Conservation (phyloP, 2,329 filamentous ascomycete species). For the Claviceps sp. region DNA sequence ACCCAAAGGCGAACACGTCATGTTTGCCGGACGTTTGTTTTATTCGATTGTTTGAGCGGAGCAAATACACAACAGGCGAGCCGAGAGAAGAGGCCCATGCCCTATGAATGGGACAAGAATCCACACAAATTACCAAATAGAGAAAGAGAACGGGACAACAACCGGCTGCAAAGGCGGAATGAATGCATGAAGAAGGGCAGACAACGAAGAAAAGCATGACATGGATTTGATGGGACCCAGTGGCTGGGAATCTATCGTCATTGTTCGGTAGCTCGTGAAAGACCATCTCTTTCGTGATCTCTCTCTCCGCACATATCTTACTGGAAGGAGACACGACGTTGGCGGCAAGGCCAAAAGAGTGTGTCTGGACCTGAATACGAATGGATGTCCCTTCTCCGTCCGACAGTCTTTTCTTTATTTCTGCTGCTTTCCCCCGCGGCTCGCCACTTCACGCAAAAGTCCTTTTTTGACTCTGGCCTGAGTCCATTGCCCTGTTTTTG, state of each 20-base stretch:
- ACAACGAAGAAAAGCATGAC: neutral
- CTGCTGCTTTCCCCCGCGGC: too few species aligned
- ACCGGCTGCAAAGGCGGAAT: neutral
- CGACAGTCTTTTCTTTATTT: too few species aligned
- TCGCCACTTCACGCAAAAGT: too few species aligned
- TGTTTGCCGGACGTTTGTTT: neutral
- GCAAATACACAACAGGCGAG: neutral
- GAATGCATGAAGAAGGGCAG: neutral
- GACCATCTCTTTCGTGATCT: neutral
- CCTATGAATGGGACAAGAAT: neutral
- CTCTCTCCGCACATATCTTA: neutral
- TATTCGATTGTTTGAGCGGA: neutral
- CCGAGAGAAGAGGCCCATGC: neutral
- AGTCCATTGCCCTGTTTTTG: neutral
- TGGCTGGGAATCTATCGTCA: conserved; percentile 1
- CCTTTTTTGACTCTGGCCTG: too few species aligned
- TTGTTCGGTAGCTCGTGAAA: neutral
- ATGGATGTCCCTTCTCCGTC: neutral
- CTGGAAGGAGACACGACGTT: neutral
- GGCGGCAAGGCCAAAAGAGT: neutral
- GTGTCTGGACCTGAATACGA: neutral
- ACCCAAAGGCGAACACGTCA: neutral
- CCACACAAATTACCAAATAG: neutral
- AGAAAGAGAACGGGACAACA: neutral
- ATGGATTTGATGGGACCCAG: conserved; percentile 1